These are phyloP conservation scores for Yamadazyma epiphylla DNA, from an alignment of 1,139 yeast species.

Conservation along the genomic window DNA sequence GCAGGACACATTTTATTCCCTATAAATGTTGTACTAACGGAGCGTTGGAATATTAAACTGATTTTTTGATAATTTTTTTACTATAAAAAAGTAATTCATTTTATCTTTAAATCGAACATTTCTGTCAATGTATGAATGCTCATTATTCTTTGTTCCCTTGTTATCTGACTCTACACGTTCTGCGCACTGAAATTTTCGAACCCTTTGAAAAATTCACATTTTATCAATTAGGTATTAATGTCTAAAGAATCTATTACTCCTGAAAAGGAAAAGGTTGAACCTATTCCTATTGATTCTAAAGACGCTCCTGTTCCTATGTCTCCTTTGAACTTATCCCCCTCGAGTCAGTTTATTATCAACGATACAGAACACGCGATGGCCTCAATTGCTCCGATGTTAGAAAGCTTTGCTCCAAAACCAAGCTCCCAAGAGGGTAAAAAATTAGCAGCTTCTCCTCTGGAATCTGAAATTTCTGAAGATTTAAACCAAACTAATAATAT, in stretches of 20 bases:
- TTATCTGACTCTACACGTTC: too few relatives aligned
- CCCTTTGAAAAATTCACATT: too few relatives aligned
- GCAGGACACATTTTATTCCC: constrained; percentile 25
- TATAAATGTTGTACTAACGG: constrained; percentile 49
- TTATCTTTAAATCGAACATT: too few relatives aligned
- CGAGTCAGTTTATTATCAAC: neutral
- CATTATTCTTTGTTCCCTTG: too few relatives aligned
- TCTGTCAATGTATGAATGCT: too few relatives aligned
- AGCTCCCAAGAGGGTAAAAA: constrained; percentile 44
- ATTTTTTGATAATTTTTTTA: too few relatives aligned
- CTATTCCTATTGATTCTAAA: neutral
- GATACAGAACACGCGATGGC: constrained; percentile 60
- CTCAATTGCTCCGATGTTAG: constrained; percentile 73
- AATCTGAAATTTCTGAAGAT: neutral
- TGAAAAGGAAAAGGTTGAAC: neutral
- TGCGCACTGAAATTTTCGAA: too few relatives aligned
- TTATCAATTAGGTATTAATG: too few relatives aligned
- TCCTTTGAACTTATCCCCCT: neutral
- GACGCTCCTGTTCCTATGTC: neutral
- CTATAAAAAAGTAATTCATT: too few relatives aligned
- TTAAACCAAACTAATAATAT: too few relatives aligned
- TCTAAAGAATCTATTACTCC: neutral
- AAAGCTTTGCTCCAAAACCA: constrained; percentile 68
- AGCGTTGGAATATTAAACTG: constrained; percentile 56
- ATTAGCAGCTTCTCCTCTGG: neutral